Percentiles rank a stretch among this genome's conserved stretches.
Conservation (phyloP, 2,329 filamentous ascomycete genomes). For the Sarocladiaceae sp. region DNA sequence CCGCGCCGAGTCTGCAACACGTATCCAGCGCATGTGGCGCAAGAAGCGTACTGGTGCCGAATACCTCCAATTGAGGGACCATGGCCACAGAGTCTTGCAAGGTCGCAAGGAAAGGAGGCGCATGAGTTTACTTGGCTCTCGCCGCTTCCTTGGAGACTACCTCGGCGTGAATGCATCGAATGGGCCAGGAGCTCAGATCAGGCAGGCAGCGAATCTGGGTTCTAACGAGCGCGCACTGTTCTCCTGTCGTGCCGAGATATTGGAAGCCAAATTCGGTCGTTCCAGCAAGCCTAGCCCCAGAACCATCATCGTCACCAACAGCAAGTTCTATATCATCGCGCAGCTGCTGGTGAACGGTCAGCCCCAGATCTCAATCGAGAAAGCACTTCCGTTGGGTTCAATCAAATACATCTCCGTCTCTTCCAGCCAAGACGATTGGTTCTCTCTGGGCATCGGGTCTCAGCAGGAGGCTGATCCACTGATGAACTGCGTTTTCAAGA, state of each 20-base stretch:
- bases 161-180: slow-evolving; percentile 75
- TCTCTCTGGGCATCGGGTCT: slow-evolving; percentile 84
- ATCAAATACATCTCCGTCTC: slow-evolving; percentile 85
- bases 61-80: slow-evolving; percentile 79
- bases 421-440: slow-evolving; percentile 89
- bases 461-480: slow-evolving; percentile 90
- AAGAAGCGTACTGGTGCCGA: slow-evolving; percentile 87
- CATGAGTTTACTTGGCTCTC: slow-evolving; percentile 85
- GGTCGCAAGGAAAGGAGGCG: slow-evolving; percentile 85
- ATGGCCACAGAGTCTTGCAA: slow-evolving; percentile 75
- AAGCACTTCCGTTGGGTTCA: slow-evolving; percentile 73
- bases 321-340: slow-evolving; percentile 82
- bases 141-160: slow-evolving; percentile 92
- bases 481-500: slow-evolving; percentile 90
- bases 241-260: slow-evolving; percentile 81
- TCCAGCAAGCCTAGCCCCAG: slow-evolving; percentile 90
- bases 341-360: slow-evolving; percentile 79
- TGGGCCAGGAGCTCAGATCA: slow-evolving; percentile 76
- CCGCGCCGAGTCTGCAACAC: slow-evolving; percentile 81
- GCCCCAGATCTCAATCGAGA: slow-evolving; percentile 73
- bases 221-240: slow-evolving; percentile 74
- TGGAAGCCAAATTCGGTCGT: slow-evolving; percentile 92
- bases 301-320: slow-evolving; percentile 75
- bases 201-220: slow-evolving; percentile 64
- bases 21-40: slow-evolving; percentile 93